These are phyloP conservation scores for Verticillium nubilum DNA, from an alignment of 2,329 filamentous ascomycete species.

Conservation along the genomic window DNA sequence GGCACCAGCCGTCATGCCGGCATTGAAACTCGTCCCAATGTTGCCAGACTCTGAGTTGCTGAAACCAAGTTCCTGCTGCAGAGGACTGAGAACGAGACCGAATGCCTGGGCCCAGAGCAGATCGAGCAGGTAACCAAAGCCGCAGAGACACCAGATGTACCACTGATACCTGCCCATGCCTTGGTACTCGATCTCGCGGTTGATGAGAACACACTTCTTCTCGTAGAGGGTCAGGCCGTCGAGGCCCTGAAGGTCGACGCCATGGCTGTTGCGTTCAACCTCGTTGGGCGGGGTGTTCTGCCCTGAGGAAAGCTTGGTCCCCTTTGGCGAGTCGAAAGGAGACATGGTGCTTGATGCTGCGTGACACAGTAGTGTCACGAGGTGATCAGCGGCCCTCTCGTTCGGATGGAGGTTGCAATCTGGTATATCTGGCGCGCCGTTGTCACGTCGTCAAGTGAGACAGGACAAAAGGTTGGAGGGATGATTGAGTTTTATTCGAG, in stretches of 20 bases:
- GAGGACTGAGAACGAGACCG: conserved; percentile 44
- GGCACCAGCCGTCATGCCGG: conserved; percentile 49
- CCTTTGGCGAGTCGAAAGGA: conserved; percentile 23
- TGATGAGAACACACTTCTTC: conserved; percentile 28
- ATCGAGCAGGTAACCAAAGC: conserved; percentile 50
- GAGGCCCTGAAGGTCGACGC: conserved; percentile 8
- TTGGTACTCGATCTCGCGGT: conserved; percentile 41
- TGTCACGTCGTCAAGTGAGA: background rate
- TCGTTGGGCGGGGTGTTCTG: conserved; percentile 23
- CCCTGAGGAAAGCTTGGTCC: conserved; percentile 29
- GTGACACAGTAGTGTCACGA: background rate
- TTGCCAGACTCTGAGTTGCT: conserved; percentile 30
- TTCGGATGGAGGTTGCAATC: background rate
- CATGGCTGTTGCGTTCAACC: conserved; percentile 6
- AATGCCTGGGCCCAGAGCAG: conserved; percentile 54
- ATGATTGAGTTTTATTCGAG: background rate
- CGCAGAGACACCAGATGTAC: conserved; percentile 46
- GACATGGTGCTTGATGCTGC: background rate
- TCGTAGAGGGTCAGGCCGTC: conserved; percentile 24
- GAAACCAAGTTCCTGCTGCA: conserved; percentile 53
- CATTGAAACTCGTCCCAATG: conserved; percentile 48
- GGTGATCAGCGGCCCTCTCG: background rate
- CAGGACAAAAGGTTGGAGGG: background rate
- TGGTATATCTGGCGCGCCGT: background rate
- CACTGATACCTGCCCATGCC: conserved; percentile 50